Evolutionary conservation across 1,284 basidiomycete genomes (phyloP), one percentile per base, ranked within the genome.

Genomic region (Trametes pubescens): DNA sequence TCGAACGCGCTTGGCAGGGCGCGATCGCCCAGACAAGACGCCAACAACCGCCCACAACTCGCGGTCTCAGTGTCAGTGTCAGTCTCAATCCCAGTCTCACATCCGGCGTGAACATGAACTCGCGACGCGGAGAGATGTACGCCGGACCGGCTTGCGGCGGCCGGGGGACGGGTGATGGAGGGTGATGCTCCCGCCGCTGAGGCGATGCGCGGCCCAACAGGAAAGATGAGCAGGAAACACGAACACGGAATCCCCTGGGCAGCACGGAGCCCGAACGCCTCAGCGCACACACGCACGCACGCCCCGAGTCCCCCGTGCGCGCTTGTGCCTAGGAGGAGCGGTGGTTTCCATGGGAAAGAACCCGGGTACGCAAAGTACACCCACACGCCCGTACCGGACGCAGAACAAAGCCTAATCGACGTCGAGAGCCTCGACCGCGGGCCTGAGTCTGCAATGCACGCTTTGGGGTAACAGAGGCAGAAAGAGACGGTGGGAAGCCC

Each of bases 31-130:
- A 47, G 43, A 16, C 40, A 16, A 55, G 22, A 21, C 32, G 13
- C 55, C 32, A 38, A 54, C 52, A 54, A 29, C 18, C 22, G 52
- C 37, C 52, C 37, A 54, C 52, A 54, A 54, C 37, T 9, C 22
- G 4, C 14, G 9, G 26, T 14, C 22, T 10, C 21, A 24, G 34
- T 14, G 37, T 10, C 21, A 24, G 34, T 9, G 5, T 14, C 44
- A 26, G 44, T 7, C 40, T 43, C 40, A 16, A 13, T 13, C 40
- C 40, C 40, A 13, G 29, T 38, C 37, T 38, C 14, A 16, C 37
- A 11, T 38, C 14, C n/a, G n/a, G n/a, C n/a, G n/a, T n/a, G n/a
- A n/a, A n/a, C n/a, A n/a, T n/a, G n/a, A n/a, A n/a, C n/a, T 35
- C 34, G 34, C 7, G 34, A 35, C 13, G 34, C 6, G 34, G 34